Evolutionary conservation across 1,284 basidiomycete genomes (phyloP).

Genomic region (Paramarasmius palmivorus): DNA sequence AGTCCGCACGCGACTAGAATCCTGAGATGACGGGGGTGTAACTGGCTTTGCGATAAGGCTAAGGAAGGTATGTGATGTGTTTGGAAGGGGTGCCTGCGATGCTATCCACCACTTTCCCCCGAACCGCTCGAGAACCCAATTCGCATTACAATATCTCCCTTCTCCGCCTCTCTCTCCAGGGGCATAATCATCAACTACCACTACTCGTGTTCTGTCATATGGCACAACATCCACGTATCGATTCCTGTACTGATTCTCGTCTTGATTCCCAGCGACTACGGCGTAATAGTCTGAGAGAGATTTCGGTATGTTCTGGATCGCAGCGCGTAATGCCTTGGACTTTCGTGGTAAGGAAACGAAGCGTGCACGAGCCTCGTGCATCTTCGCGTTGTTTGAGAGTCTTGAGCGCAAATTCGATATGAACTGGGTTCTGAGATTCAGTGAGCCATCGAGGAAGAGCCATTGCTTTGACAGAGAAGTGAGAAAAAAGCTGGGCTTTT

Average conservation of each 20-base stretch:
- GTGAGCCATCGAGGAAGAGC: conserved; percentile 10
- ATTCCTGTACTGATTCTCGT: conserved; percentile 50
- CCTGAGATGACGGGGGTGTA: conserved; percentile 26
- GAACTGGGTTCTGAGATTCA: conserved; percentile 1
- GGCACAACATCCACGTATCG: conserved; percentile 76
- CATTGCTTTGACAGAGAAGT: neutral
- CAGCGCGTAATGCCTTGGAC: neutral
- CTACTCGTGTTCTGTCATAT: conserved; percentile 77
- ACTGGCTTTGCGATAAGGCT: conserved; percentile 59
- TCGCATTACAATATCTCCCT: conserved; percentile 78
- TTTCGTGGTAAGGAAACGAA: neutral
- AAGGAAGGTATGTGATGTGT: conserved; percentile 74
- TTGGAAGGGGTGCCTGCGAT: conserved; percentile 74
- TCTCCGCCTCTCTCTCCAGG: conserved; percentile 17
- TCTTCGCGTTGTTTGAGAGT: conserved; percentile 11
- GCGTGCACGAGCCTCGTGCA: conserved; percentile 4
- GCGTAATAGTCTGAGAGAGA: conserved; percentile 50
- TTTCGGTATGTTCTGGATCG: neutral
- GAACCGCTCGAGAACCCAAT: conserved; percentile 72
- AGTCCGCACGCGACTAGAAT: conserved; percentile 52
- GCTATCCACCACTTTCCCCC: conserved; percentile 84
- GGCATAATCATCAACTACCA: conserved; percentile 33
- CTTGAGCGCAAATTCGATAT: conserved; percentile 8
- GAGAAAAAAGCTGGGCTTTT: neutral
- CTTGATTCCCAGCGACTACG: conserved; percentile 44